Percentiles rank a stretch among this genome's conserved stretches.
Evolutionary conservation across 345 rosid genomes (phyloP).

Genomic region (Schrenkiella parvula): DNA sequence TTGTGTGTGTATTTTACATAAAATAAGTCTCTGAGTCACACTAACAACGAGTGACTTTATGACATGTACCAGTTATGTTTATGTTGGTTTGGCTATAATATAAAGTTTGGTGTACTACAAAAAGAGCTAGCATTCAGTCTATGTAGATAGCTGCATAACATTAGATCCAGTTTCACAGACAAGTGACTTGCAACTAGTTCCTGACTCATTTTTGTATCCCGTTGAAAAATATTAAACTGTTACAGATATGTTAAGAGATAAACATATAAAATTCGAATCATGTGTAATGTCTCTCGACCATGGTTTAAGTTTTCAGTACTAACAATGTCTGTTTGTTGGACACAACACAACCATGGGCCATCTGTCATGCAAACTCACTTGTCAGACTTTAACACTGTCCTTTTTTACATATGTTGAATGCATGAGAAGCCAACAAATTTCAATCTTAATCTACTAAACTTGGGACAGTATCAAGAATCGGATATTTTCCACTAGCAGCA

Average conservation of each 20-base stretch:
- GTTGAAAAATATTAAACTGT: too few relatives aligned
- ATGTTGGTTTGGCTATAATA: background rate
- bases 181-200: too few relatives aligned
- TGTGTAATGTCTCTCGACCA: too few relatives aligned
- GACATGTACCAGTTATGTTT: background rate
- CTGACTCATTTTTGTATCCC: too few relatives aligned
- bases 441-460: background rate
- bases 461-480: too few relatives aligned
- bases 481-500: background rate
- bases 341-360: background rate
- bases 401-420: background rate
- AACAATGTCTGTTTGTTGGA: background rate
- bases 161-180: background rate
- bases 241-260: too few relatives aligned
- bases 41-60: background rate
- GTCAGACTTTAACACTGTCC: background rate
- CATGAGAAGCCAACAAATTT: background rate
- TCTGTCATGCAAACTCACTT: background rate
- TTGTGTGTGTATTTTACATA: background rate
- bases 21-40: background rate
- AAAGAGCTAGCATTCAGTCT: background rate
- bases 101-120: background rate
- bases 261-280: too few relatives aligned
- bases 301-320: background rate
- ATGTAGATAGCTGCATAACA: background rate